Base-by-base conservation (phyloP, 2,329 filamentous ascomycete genomes). In the Hypomyces rosellus region DNA sequence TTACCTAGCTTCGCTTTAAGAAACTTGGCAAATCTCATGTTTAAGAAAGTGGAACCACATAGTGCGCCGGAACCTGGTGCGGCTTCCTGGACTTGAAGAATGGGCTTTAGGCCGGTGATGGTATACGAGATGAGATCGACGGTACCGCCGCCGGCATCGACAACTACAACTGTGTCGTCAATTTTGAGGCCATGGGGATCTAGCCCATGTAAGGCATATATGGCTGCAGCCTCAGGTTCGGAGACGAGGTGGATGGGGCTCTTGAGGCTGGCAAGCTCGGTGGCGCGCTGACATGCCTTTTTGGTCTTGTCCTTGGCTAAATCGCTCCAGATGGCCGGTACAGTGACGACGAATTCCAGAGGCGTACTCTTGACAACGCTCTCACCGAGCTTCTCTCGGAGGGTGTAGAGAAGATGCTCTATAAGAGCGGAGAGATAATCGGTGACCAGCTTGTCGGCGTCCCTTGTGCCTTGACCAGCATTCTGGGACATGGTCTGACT, bases 271-370 rank as follows among this genome's bases (percentile, higher is more conserved):
- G 59, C 64, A 3, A 70, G 57, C 8, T 62, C 63, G 1, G 59
- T 56, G 13, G 70, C 67, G 11, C 58, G 60, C 51, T 69, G 59
- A 39, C 70, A 74, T 14, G 75, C 74, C 45, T 69, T 64, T 42
- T 66, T 65, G 1, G 75, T 80, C 52, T 69, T 71, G 37, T 76
- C 67, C 42, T 75, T 78, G 47, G 76, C 75, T 5, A 69, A 62
- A 39, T 80, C 75, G 42, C 70, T 76, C 78, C 77, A 81, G 6
- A 81, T 75, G 5, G 77, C 76, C 1, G 78, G 78, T 0, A 81
- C 76, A 0, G 77, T 78, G 41, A 80, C 60, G 41, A 80, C 69
- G 46, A 78, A 77, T 48, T 78, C 69, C 5, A 77, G 62, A 1
- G 70, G 64, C 0, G 65, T 75, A 41, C 57, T 69, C 4, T 65